phyloP scores from a whole-genome alignment of 1,284 basidiomycete species.

The Papiliotrema fonsecae region DNA sequence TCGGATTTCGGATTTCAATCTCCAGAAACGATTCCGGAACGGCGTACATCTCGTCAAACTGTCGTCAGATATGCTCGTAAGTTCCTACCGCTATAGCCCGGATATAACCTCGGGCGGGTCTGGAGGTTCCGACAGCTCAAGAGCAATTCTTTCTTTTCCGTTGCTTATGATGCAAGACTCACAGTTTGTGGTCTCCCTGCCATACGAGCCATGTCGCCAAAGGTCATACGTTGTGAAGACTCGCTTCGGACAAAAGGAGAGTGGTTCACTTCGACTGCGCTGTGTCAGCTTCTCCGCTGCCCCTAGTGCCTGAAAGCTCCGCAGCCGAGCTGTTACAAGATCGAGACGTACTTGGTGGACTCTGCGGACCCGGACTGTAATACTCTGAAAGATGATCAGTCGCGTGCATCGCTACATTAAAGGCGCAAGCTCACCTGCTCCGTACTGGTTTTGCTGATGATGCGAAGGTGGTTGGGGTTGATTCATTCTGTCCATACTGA shows the following conservation, averaged over 20 bases:
- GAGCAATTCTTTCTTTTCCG: too few relatives aligned
- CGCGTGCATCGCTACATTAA: neutral
- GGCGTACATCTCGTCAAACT: conserved; percentile 98
- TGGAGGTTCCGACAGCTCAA: too few relatives aligned
- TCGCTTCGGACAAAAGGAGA: conserved; percentile 68
- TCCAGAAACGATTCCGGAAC: conserved; percentile 96
- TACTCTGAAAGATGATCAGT: conserved; percentile 3
- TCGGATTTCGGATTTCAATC: conserved; percentile 94
- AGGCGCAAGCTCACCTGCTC: neutral
- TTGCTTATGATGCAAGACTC: conserved; percentile 41
- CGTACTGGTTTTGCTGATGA: conserved; percentile 5
- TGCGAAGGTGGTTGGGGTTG: conserved; percentile 5
- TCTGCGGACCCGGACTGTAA: conserved; percentile 26
- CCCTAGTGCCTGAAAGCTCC: neutral
- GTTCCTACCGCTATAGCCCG: too few relatives aligned
- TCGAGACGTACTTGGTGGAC: conserved; percentile 27
- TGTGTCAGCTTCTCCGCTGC: neutral
- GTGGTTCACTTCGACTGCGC: conserved; percentile 41
- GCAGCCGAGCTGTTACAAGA: neutral
- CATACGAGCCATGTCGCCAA: conserved; percentile 63
- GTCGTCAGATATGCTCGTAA: conserved; percentile 17
- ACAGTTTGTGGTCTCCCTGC: conserved; percentile 75
- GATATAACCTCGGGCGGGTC: too few relatives aligned
- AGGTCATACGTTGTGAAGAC: conserved; percentile 50
- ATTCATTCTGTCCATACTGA: neutral